Percentiles rank a stretch among this genome's conserved stretches.
Conservation (phyloP, 1,139 yeast species). For the Kodamaea alishanica region DNA sequence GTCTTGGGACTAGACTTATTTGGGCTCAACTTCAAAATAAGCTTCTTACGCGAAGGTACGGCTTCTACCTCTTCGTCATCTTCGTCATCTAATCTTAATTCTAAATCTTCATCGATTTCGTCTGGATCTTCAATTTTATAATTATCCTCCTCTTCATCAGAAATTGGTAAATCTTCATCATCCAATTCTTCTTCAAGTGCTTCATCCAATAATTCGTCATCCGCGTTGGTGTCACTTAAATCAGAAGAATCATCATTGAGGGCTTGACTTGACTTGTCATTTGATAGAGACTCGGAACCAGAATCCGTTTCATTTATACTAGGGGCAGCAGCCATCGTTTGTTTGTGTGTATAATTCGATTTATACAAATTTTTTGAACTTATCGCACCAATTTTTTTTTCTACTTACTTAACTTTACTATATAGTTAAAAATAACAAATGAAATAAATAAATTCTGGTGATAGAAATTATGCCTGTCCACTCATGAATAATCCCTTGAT, state of each 20-base stretch:
- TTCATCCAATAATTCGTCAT: slow-evolving; percentile 17
- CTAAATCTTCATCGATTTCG: slow-evolving; percentile 40
- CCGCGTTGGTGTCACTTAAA: slow-evolving; percentile 17
- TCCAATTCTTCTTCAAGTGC: slow-evolving; percentile 24
- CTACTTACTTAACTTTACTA: too few species aligned
- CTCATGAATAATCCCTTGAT: slow-evolving; percentile 46
- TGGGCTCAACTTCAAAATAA: slow-evolving; percentile 15
- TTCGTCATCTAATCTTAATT: slow-evolving; percentile 27
- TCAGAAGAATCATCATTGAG: slow-evolving; percentile 9
- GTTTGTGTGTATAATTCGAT: too few species aligned
- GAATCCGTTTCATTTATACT: too few species aligned
- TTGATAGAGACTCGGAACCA: too few species aligned
- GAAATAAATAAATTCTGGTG: too few species aligned
- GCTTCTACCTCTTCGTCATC: slow-evolving; percentile 10
- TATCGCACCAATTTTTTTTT: too few species aligned
- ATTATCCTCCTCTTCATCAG: slow-evolving; percentile 31
- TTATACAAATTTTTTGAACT: too few species aligned
- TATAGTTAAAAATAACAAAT: too few species aligned
- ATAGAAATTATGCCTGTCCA: slow-evolving; percentile 28
- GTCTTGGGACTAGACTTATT: slow-evolving; percentile 4
- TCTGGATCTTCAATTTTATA: slow-evolving; percentile 39
- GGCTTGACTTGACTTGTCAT: slow-evolving; percentile 11
- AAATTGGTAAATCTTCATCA: slow-evolving; percentile 18
- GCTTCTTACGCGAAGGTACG: slow-evolving; percentile 7
- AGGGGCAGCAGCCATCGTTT: too few species aligned